Base-by-base conservation (phyloP, 768 basidiomycete species). In the Russula earlei region DNA sequence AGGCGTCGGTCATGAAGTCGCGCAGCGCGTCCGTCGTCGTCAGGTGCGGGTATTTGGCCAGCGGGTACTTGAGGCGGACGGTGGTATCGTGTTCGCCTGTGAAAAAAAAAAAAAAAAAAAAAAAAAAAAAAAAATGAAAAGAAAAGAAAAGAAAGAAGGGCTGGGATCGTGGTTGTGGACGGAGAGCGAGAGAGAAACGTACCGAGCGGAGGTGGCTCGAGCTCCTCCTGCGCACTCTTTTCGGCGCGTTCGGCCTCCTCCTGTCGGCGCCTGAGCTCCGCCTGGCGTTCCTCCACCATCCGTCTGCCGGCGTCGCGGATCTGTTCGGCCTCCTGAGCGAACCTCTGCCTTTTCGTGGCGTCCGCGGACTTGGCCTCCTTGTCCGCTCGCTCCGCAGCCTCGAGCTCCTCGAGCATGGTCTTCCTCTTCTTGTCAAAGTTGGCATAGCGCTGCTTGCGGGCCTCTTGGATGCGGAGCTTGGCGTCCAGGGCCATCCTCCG, bases 401-500 rank as follows among this genome's bases (percentile, higher is more conserved):
- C 90, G 14, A 91, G 75, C 64, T 90, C 89, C 31, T 85, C 83
- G 20, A 88, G 76, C 59, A 92, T 70, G 33, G 67, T 77, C 71
- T 85, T 89, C 27, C 88, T 77, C 65, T 91, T 91, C 55, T 69
- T 74, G 61, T 89, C 86, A 63, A 79, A 87, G 3, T 75, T 65
- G 20, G 85, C 76, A 61, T 80, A 88, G n/a, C 88, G 79, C 40
- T 82, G 79, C 38, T 80, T 78, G 33, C 81, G 77, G 0, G 88
- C 87, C 38, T 79, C 76, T 55, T 84, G 81, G 2, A 84, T 68
- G 40, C 84, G 82, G n/a, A 86, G 69, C 64, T 85, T 87, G 2
- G 87, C 86, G 65, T 92, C 87, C 52, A 92, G 73, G 0, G 86
- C 88, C 40, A 90, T 74, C 19, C 87, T 81, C 36, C 85, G 81